Base-by-base conservation (phyloP, 2,329 filamentous ascomycete species). In the Elsinoe arachidis region DNA sequence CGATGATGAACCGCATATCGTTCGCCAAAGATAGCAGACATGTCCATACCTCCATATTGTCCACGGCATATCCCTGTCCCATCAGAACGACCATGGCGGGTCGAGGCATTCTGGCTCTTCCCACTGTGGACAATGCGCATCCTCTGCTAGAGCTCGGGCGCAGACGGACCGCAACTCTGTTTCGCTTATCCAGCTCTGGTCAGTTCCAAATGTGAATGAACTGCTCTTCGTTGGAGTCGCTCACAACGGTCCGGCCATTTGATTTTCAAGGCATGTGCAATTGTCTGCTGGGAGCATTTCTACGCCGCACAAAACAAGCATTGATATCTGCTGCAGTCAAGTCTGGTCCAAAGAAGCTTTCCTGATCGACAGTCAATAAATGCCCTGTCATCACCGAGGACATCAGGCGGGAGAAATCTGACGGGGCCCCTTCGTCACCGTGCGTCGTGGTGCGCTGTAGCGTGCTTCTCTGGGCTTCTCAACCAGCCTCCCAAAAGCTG, bases 301-400 rank as follows among this genome's bases (percentile, higher is more conserved):
- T 39, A 11, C 14, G 5, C 14, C 37, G 14, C 14, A 19, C 17
- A 11, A 39, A 51, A 26, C 11, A 14, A 51, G 46, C 26, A 21
- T 35, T 30, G 2, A 51, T 10, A 11, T 5, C 21, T 15, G 46
- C 46, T 35, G 33, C 34, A 35, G 15, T 30, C 30, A 19, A n/a
- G 17, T n/a, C 34, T 51, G 46, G 46, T 51, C 19, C 33, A 51
- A 51, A 51, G 46, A 51, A 51, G 46, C 46, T 51, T 51, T 51
- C n/a, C 33, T 51, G 46, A 37, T 34, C 30, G 46, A 51, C 46
- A 46, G 21, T 12, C 41, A 21, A 10, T 44, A 10, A 44, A 23
- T 44, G 19, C 17, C 9, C 33, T n/a, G n/a, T 30, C 23, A 23
- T 23, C 23, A 37, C 14, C n/a, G n/a, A n/a, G n/a, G n/a, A n/a